These are phyloP conservation scores for Candida ficus DNA, from an alignment of 805 yeast genomes.

Conservation along the genomic window DNA sequence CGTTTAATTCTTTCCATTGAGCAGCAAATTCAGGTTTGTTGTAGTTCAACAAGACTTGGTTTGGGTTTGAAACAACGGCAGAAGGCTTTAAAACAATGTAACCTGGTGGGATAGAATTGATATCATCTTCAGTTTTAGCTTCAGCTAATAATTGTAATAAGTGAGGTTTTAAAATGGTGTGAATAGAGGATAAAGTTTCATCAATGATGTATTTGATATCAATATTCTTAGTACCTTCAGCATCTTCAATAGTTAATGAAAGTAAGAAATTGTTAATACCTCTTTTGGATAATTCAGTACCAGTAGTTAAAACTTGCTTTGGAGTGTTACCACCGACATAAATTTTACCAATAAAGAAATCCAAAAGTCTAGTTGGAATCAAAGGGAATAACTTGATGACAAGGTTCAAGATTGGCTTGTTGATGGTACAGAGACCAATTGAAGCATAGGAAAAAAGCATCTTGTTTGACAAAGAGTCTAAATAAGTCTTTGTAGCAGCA, in stretches of 20 bases:
- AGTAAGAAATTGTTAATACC: slow-evolving; percentile 94
- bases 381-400: slow-evolving; percentile 67
- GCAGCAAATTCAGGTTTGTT: slow-evolving; percentile 43
- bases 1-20: slow-evolving; percentile 55
- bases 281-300: slow-evolving; percentile 56
- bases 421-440: slow-evolving; percentile 65
- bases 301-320: slow-evolving; percentile 65
- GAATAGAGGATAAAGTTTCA: slow-evolving; percentile 63
- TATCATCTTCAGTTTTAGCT: slow-evolving; percentile 37
- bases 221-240: slow-evolving; percentile 66
- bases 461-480: slow-evolving; percentile 45
- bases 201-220: slow-evolving; percentile 54
- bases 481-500: slow-evolving; percentile 29
- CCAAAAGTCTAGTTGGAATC: slow-evolving; percentile 67
- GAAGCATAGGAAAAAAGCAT: slow-evolving; percentile 61
- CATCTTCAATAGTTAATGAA: slow-evolving; percentile 89
- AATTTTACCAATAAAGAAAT: slow-evolving; percentile 68
- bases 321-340: slow-evolving; percentile 89
- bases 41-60: slow-evolving; percentile 61
- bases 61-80: slow-evolving; percentile 77
- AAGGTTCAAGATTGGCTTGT: slow-evolving; percentile 53
- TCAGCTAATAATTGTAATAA: slow-evolving; percentile 40
- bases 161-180: slow-evolving; percentile 65
- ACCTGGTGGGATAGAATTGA: slow-evolving; percentile 79
- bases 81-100: slow-evolving; percentile 93